Evolutionary conservation across 192 early-diverging fungal species (phyloP).

Genomic region (Entomortierella chlamydospora): DNA sequence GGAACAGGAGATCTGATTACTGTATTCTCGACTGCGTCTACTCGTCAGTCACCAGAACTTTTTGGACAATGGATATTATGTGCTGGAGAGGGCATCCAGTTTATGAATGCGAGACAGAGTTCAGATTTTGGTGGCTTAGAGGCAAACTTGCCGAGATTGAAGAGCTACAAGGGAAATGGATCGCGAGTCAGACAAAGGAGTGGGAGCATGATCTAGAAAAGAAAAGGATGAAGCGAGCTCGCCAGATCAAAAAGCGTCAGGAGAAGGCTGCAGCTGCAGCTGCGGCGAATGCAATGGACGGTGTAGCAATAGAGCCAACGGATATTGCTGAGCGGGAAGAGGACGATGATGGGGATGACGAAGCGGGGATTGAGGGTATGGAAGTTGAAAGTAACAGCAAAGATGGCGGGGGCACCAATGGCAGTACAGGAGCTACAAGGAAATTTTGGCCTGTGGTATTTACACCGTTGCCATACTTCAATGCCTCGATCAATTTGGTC

Average conservation of each 20-base stretch:
- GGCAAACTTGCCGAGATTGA: slow-evolving; percentile 63
- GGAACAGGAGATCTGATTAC: slow-evolving; percentile 63
- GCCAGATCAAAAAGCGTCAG: slow-evolving; percentile 21
- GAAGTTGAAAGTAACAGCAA: slow-evolving; percentile 7
- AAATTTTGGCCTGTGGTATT: slow-evolving; percentile 50
- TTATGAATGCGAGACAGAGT: slow-evolving; percentile 72
- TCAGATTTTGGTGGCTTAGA: slow-evolving; percentile 65
- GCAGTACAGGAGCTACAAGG: background rate
- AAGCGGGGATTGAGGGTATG: slow-evolving; percentile 36
- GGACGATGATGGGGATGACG: slow-evolving; percentile 39
- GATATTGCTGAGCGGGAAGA: slow-evolving; percentile 10
- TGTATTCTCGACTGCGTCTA: slow-evolving; percentile 72
- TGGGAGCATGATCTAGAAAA: slow-evolving; percentile 34
- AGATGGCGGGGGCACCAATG: background rate
- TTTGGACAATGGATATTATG: slow-evolving; percentile 70
- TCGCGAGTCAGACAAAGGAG: slow-evolving; percentile 33
- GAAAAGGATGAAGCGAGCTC: slow-evolving; percentile 26
- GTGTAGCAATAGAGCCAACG: background rate
- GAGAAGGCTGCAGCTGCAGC: slow-evolving; percentile 29
- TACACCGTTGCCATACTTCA: slow-evolving; percentile 50
- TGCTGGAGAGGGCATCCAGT: slow-evolving; percentile 72
- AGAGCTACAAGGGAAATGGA: slow-evolving; percentile 35
- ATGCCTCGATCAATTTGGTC: slow-evolving; percentile 42
- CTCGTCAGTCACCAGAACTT: slow-evolving; percentile 60
- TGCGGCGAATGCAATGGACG: slow-evolving; percentile 13